phyloP scores from a whole-genome alignment of 1,139 yeast species.

The Magnusiomyces paraingens region DNA sequence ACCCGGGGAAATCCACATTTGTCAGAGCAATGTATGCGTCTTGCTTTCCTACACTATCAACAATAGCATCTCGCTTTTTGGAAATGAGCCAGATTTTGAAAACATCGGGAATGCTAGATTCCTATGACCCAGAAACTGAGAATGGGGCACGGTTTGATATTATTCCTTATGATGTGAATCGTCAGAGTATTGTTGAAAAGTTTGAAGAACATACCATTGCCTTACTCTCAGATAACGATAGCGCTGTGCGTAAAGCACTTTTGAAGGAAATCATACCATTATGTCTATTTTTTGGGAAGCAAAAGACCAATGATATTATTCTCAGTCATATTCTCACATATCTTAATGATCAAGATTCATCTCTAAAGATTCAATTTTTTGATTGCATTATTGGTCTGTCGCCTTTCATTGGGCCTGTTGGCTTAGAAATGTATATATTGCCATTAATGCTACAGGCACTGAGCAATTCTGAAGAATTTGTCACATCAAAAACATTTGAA shows the following conservation, averaged over 20 bases:
- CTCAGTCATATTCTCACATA: slow-evolving; percentile 89
- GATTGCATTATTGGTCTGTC: slow-evolving; percentile 73
- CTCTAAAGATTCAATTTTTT: slow-evolving; percentile 63
- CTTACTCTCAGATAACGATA: slow-evolving; percentile 61
- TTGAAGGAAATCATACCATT: slow-evolving; percentile 64
- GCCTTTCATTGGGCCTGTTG: slow-evolving; percentile 69
- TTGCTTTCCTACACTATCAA: slow-evolving; percentile 64
- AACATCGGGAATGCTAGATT: slow-evolving; percentile 35
- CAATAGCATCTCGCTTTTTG: slow-evolving; percentile 55
- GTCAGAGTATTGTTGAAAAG: slow-evolving; percentile 32
- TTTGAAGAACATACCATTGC: slow-evolving; percentile 62
- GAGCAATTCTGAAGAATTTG: slow-evolving; percentile 76
- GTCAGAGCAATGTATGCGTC: slow-evolving; percentile 65
- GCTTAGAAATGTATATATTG: slow-evolving; percentile 80
- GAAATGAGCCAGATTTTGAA: slow-evolving; percentile 57
- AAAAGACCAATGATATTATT: slow-evolving; percentile 79
- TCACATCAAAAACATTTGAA: slow-evolving; percentile 67
- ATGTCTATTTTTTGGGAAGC: slow-evolving; percentile 79
- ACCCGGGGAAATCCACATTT: slow-evolving; percentile 37
- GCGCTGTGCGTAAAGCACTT: slow-evolving; percentile 63
- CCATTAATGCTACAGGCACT: slow-evolving; percentile 80
- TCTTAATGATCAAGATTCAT: slow-evolving; percentile 69
- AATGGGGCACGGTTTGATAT: slow-evolving; percentile 33
- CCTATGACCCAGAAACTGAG: slow-evolving; percentile 40
- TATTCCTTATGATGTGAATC: slow-evolving; percentile 29